Percentiles rank a stretch among this genome's conserved stretches.
phyloP scores from a whole-genome alignment of 1,284 basidiomycete genomes.

The Hortiboletus rubellus region DNA sequence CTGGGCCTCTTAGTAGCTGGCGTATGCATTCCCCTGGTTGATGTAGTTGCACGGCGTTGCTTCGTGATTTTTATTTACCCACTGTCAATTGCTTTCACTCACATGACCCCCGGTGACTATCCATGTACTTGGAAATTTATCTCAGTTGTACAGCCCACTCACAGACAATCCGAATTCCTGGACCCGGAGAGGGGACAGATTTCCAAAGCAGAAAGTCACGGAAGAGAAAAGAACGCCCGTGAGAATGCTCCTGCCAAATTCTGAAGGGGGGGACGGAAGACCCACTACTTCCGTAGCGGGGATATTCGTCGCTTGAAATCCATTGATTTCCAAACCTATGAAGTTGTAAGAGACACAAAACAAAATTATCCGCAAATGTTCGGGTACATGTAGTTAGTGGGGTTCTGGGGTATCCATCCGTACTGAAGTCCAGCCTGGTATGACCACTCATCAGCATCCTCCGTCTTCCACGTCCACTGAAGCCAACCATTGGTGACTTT shows the following conservation, averaged over 20 bases:
- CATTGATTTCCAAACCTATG: background rate
- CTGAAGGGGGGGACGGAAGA: too few species aligned
- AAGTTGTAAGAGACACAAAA: background rate
- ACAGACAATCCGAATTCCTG: background rate
- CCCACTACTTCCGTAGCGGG: too few species aligned
- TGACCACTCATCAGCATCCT: conserved; percentile 73
- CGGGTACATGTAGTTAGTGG: conserved; percentile 50
- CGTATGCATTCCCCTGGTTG: conserved; percentile 70
- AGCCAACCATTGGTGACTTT: conserved; percentile 63
- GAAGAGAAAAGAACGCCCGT: too few species aligned
- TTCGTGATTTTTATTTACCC: background rate
- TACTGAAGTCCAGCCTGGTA: conserved; percentile 74
- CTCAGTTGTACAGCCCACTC: background rate
- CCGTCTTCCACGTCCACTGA: conserved; percentile 72
- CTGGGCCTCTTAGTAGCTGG: conserved; percentile 56
- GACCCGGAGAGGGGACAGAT: too few species aligned
- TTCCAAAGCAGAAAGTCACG: too few species aligned
- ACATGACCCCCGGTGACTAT: too few species aligned
- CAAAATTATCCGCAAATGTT: conserved; percentile 47
- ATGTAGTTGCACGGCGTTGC: conserved; percentile 16
- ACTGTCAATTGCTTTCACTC: background rate
- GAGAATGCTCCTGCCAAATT: too few species aligned
- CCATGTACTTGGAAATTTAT: background rate
- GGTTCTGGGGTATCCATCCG: conserved; percentile 81
- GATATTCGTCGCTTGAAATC: background rate